Conservation (phyloP, 495 filamentous ascomycete species). For the Penicillium silybi region DNA sequence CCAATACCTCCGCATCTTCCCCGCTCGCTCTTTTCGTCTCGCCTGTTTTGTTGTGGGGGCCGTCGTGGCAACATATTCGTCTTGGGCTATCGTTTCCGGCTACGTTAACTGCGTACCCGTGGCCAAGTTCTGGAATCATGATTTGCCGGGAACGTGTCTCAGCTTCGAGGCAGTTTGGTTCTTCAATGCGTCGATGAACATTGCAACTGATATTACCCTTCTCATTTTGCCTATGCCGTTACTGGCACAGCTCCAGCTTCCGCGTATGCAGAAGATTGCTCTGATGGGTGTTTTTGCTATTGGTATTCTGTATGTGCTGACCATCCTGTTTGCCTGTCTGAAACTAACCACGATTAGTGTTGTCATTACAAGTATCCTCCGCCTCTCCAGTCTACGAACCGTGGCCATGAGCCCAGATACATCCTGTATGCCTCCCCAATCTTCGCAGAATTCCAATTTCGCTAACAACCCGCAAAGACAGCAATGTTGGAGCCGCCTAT, state of each 20-base stretch:
- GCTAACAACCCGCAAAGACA: conserved; percentile 24
- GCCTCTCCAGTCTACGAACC: conserved; percentile 28
- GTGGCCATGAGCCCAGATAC: conserved; percentile 38
- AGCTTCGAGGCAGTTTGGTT: conserved; percentile 44
- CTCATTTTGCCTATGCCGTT: conserved; percentile 54
- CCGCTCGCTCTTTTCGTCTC: conserved; percentile 28
- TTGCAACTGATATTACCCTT: conserved; percentile 53
- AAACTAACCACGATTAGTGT: conserved; percentile 12
- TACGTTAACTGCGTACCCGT: conserved; percentile 56
- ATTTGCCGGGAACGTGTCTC: conserved; percentile 49
- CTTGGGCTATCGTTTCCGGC: conserved; percentile 38
- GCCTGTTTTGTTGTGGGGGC: conserved; percentile 32
- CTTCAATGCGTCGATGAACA: conserved; percentile 52
- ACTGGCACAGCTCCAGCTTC: conserved; percentile 48
- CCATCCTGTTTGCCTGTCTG: conserved; percentile 48
- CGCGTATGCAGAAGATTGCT: conserved; percentile 45
- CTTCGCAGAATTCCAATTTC: conserved; percentile 41
- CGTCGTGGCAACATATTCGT: conserved; percentile 31
- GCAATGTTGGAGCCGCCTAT: conserved; percentile 51
- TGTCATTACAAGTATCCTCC: conserved; percentile 33
- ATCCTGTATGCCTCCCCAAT: conserved; percentile 58
- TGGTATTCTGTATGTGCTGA: conserved; percentile 43
- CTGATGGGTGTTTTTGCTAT: conserved; percentile 53
- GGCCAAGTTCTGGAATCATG: conserved; percentile 48
- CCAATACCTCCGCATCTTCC: conserved; percentile 48